Evolutionary conservation across 2,329 filamentous ascomycete species (phyloP).

Genomic region (Cercospora nicotianae): DNA sequence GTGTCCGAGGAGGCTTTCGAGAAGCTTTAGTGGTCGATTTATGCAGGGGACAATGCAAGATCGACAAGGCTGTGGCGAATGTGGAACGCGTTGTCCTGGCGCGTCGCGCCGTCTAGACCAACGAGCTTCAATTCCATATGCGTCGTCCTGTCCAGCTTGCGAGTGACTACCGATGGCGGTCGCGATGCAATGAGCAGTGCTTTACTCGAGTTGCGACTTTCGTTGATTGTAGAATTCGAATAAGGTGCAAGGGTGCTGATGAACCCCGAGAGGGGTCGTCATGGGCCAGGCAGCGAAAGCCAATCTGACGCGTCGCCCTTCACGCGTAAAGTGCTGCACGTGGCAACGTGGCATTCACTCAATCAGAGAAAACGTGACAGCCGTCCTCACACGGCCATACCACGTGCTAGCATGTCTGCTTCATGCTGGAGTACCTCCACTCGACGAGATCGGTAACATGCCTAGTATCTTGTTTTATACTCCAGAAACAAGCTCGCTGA

Average conservation of each 20-base stretch:
- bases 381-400: not conserved
- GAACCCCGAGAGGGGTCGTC: not conserved
- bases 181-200: not conserved
- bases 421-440: not conserved
- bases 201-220: not conserved
- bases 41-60: conserved; percentile 11
- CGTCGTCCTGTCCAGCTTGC: not conserved
- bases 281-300: not conserved
- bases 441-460: not conserved
- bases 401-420: not conserved
- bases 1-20: conserved; percentile 1
- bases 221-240: not conserved
- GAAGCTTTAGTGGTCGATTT: conserved; percentile 9
- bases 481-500: not conserved
- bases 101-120: not conserved
- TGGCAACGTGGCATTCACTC: not conserved
- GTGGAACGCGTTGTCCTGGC: not conserved
- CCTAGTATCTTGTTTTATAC: not conserved
- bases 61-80: conserved; percentile 8
- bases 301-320: not conserved
- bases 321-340: conserved; percentile 3
- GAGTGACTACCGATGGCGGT: not conserved
- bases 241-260: not conserved
- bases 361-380: not conserved
- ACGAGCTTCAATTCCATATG: not conserved